Evolutionary conservation across 352 stramenopile species (phyloP).

Genomic region (Pythium guiyangense): DNA sequence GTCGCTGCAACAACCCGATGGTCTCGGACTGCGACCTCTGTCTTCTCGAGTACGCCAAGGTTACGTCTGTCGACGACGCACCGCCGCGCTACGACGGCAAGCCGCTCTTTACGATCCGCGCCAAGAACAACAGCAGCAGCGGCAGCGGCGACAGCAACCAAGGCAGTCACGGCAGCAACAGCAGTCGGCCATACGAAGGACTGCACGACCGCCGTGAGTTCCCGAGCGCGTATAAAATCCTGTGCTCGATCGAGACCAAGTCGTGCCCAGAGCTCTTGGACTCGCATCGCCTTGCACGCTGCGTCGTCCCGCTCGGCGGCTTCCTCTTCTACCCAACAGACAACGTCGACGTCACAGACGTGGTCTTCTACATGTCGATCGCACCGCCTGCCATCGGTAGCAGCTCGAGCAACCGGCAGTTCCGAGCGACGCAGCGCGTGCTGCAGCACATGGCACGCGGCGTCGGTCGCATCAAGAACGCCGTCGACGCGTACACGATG

Average conservation of each 20-base stretch:
- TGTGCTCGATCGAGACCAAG: slow-evolving; percentile 59
- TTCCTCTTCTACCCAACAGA: slow-evolving; percentile 70
- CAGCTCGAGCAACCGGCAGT: slow-evolving; percentile 50
- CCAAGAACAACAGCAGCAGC: slow-evolving; percentile 36
- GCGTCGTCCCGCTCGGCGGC: slow-evolving; percentile 51
- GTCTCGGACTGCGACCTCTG: slow-evolving; percentile 72
- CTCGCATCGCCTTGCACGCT: slow-evolving; percentile 56
- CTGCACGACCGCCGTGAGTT: slow-evolving; percentile 21
- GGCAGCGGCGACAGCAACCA: slow-evolving; percentile 12
- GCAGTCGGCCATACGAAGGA: slow-evolving; percentile 10
- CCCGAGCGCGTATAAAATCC: slow-evolving; percentile 64
- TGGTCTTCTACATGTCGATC: slow-evolving; percentile 77
- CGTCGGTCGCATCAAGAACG: slow-evolving; percentile 47
- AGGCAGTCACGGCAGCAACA: background rate
- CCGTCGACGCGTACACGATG: slow-evolving; percentile 59
- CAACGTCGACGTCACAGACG: slow-evolving; percentile 49
- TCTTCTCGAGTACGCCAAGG: slow-evolving; percentile 64
- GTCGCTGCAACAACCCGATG: slow-evolving; percentile 55
- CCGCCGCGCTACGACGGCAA: slow-evolving; percentile 11
- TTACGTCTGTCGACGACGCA: slow-evolving; percentile 47
- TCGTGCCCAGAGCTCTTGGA: slow-evolving; percentile 61
- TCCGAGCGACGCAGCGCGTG: slow-evolving; percentile 52
- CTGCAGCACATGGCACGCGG: slow-evolving; percentile 51
- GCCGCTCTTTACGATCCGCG: slow-evolving; percentile 10
- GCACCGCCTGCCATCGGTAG: slow-evolving; percentile 13